Base-by-base conservation (phyloP, 1,284 basidiomycete species). In the Termitomyces sp. region DNA sequence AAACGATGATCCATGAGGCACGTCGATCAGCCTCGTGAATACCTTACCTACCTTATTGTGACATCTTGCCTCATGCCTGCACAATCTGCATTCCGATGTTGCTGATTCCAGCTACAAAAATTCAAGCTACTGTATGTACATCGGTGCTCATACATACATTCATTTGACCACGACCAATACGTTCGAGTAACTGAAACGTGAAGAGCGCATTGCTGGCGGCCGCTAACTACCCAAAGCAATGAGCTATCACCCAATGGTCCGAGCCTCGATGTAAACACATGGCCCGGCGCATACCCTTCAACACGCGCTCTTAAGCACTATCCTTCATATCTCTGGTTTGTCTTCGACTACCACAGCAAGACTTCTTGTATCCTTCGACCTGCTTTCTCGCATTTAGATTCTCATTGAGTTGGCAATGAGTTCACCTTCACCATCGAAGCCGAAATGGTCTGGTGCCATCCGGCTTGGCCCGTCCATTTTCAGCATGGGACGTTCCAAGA, bases 261-360 rank as follows among this genome's bases (percentile, higher is more conserved):
- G 36, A 45, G 48, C 54, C 54, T 55, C 54, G 30, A 28, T 51
- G 54, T 21, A 55, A 55, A 50, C 54, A 12, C 54, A 41, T 55
- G 54, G 48, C 43, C 17, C 5, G 13, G 36, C 38, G 21, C 42
- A 51, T n/a, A 21, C 49, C 49, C 43, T 55, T 46, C 19, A 55
- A 50, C 54, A 55, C 43, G 54, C 49, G 40, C 30, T 24, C 36
- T 45, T 31, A 7, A 46, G 30, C 21, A 5, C n/a, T 33, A 46
- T 46, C 43, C 54, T 46, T 51, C 49, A 44, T 55, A 55, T 55
- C 53, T 53, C 17, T 55, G 26, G 26, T 34, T 50, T 50, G 53
- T 31, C 33, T 41, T 24, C 17, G 48, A 51, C 47, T 17, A 55
- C 49, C 30, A 50, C 49, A 41, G 54, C 49, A 51, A 42, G 49